These are phyloP conservation scores for Trichopus zeylanicus DNA, from an alignment of 116 monocot genomes.

Conservation along the genomic window DNA sequence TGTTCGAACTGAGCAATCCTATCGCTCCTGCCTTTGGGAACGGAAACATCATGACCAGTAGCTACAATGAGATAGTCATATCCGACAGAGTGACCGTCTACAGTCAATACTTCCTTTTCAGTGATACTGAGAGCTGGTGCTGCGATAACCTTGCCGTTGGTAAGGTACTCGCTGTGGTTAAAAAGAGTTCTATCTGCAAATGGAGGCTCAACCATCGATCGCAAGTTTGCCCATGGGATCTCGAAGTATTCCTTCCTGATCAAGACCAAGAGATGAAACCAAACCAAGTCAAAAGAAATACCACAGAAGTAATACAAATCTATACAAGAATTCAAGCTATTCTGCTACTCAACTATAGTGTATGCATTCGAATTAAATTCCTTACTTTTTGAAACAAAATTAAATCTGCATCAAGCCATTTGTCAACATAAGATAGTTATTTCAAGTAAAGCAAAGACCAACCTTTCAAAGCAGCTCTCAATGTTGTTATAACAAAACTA, in stretches of 20 bases:
- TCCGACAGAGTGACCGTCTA: slow-evolving; percentile 27
- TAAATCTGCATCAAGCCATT: no score
- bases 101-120: slow-evolving; percentile 32
- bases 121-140: slow-evolving; percentile 35
- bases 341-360: no score
- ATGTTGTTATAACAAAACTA: no score
- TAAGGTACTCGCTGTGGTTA: slow-evolving; percentile 55
- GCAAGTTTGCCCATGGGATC: slow-evolving; percentile 58
- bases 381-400: no score
- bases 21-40: slow-evolving; percentile 17
- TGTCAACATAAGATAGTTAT: no score
- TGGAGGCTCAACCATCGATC: slow-evolving; percentile 60
- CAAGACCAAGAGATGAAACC: not conserved
- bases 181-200: slow-evolving; percentile 52
- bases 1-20: slow-evolving; percentile 39
- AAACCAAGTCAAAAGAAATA: slow-evolving; percentile 1
- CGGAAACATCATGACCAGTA: slow-evolving; percentile 38
- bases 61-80: slow-evolving; percentile 67
- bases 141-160: slow-evolving; percentile 28
- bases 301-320: no score
- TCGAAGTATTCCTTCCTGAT: slow-evolving; percentile 68
- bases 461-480: no score
- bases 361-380: no score
- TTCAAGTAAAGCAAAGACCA: no score
- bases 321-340: no score